Base-by-base conservation (phyloP, 352 stramenopile species). In the Phytophthora nicotianae region DNA sequence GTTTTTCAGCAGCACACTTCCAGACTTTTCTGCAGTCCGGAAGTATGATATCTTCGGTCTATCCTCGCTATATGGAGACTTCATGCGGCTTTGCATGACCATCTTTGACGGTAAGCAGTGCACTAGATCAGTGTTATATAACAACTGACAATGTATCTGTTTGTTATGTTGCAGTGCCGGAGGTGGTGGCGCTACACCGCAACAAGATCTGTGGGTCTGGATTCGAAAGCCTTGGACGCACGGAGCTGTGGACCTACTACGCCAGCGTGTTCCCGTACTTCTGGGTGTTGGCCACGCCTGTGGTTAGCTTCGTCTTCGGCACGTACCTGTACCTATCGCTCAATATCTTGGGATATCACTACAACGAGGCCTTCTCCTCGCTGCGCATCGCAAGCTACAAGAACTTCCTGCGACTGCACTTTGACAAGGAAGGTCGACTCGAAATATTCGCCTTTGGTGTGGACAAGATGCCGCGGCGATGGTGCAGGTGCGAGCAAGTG, bases 321-420 rank as follows among this genome's bases (percentile, higher is more conserved):
- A 65, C 78, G 35, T 96, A 96, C 62, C 62, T 96, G 19, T 96
- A 95, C 65, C 61, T 95, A 43, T 75, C 86, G 45, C 75, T 96
- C 66, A 96, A 95, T 52, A 74, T 93, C 11, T 91, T 96, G 49
- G 75, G 78, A 14, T 83, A 83, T 49, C 89, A 97, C 72, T 97
- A 95, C 79, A 96, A 97, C 66, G 89, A 97, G 53, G 87, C 89
- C 9, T 97, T 96, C 43, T 94, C 85, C 21, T 86, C 89, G 23
- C 72, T 97, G 50, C 87, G 86, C 29, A 93, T 95, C 47, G 80
- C 85, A 19, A 95, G 87, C 59, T 97, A 93, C 83, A 97, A 97
- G 70, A 94, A 93, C 68, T 94, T 97, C 47, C 48, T 95, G 53
- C 86, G 88, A 2, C 68, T 97, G 10, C 87, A 91, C 56, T 83